Evolutionary conservation across 805 yeast species (phyloP).

Genomic region (Lachancea fermentati): DNA sequence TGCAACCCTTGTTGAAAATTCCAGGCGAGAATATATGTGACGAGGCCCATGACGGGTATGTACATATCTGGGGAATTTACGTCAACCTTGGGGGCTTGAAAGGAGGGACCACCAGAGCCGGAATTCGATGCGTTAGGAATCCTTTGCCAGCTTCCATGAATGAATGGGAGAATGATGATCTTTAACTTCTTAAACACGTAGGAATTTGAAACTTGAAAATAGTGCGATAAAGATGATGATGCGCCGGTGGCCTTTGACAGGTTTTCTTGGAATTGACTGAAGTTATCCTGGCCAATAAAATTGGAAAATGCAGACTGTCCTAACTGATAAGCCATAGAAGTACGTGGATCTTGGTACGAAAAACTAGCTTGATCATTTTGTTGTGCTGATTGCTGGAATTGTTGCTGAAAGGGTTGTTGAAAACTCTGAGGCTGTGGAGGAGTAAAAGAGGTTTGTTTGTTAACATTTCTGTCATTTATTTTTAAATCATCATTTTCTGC

Average conservation of each 20-base stretch:
- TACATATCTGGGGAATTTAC: conserved; percentile 94
- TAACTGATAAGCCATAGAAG: conserved; percentile 80
- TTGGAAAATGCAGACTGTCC: conserved; percentile 70
- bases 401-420: conserved; percentile 23
- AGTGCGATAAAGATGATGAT: conserved; percentile 59
- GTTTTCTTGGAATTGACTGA: conserved; percentile 45
- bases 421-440: conserved; percentile 16
- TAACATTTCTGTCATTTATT: conserved; percentile 13
- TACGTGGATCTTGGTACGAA: conserved; percentile 70
- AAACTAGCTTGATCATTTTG: conserved; percentile 18
- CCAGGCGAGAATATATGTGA: conserved; percentile 79
- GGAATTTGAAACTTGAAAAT: conserved; percentile 85
- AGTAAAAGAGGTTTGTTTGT: conserved; percentile 14
- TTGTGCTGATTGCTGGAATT: conserved; percentile 16
- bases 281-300: conserved; percentile 49
- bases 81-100: conserved; percentile 73
- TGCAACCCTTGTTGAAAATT: conserved; percentile 79
- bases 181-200: conserved; percentile 73
- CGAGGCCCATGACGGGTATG: conserved; percentile 88
- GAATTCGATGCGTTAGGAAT: conserved; percentile 19
- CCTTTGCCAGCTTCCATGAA: conserved; percentile 79
- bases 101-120: conserved; percentile 13
- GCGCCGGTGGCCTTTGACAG: conserved; percentile 38
- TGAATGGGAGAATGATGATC: conserved; percentile 79
- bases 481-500: conserved; percentile 15